Evolutionary conservation across 2,329 filamentous ascomycete genomes (phyloP).

Genomic region (Fusarium newnesense): DNA sequence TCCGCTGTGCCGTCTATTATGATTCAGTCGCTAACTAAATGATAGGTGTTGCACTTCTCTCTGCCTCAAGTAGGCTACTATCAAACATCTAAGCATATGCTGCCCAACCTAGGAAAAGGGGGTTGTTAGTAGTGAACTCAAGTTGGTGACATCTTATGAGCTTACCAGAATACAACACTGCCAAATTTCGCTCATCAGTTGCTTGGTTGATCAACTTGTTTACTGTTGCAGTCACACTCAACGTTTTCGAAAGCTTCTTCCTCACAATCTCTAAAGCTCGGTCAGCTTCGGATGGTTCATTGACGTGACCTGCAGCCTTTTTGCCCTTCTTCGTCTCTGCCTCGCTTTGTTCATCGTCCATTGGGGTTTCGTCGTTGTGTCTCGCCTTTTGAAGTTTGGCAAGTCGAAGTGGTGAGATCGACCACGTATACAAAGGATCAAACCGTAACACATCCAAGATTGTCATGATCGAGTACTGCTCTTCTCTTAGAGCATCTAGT

Average conservation of each 20-base stretch:
- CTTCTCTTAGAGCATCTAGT: conserved; percentile 91
- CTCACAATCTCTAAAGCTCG: conserved; percentile 90
- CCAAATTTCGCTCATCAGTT: conserved; percentile 90
- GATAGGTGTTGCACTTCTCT: not conserved
- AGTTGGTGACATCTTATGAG: not conserved
- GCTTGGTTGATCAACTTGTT: conserved; percentile 98
- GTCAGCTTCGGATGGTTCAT: conserved; percentile 81
- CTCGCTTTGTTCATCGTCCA: conserved; percentile 53
- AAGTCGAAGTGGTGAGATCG: conserved; percentile 76
- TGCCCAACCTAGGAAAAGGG: conserved; percentile 53
- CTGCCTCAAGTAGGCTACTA: not conserved
- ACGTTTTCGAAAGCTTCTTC: conserved; percentile 93
- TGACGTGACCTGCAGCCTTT: conserved; percentile 53
- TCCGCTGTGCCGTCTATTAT: not conserved
- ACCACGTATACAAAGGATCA: conserved; percentile 97
- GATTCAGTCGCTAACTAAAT: not conserved
- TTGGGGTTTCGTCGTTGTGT: conserved; percentile 56
- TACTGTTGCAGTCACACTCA: conserved; percentile 94
- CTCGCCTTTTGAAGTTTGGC: conserved; percentile 73
- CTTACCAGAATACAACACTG: conserved; percentile 85
- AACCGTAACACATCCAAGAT: conserved; percentile 98
- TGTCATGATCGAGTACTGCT: conserved; percentile 98
- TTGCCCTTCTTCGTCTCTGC: conserved; percentile 54
- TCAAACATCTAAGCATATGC: conserved; percentile 53
- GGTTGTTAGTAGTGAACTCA: conserved; percentile 34